These are phyloP conservation scores for Stephanodiscus triporus DNA, from an alignment of 108 stramenopile species.

Conservation along the genomic window DNA sequence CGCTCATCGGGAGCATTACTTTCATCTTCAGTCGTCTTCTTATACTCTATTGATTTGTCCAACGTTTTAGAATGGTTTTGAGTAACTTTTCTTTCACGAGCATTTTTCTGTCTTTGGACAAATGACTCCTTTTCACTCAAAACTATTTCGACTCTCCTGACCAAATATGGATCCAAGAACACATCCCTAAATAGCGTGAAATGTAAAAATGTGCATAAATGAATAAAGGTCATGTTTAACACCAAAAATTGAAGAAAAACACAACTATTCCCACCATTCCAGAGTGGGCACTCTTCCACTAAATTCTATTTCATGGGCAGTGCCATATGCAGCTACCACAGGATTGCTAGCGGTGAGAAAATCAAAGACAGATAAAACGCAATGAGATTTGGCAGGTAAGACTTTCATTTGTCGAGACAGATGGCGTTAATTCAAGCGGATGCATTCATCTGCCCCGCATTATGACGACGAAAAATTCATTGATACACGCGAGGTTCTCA, in stretches of 20 bases:
- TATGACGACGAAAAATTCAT: background rate
- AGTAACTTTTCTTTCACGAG: constrained; percentile 19
- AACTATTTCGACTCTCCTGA: constrained; percentile 68
- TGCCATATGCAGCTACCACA: constrained; percentile 88
- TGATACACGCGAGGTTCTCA: constrained; percentile 7
- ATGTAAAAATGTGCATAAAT: constrained; percentile 22
- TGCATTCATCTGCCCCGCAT: too few relatives aligned
- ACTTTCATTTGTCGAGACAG: background rate
- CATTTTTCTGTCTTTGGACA: constrained; percentile 41
- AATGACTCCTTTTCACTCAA: constrained; percentile 66
- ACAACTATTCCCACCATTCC: background rate
- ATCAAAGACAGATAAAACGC: background rate
- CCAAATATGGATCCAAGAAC: constrained; percentile 78
- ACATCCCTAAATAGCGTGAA: constrained; percentile 70
- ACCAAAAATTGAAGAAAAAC: background rate
- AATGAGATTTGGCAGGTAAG: background rate
- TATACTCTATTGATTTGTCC: constrained; percentile 8
- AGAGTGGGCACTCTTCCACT: constrained; percentile 50
- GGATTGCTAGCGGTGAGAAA: constrained; percentile 59
- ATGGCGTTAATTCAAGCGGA: background rate
- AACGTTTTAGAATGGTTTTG: background rate
- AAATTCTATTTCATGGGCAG: constrained; percentile 64
- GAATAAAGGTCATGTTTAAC: background rate
- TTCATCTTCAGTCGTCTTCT: constrained; percentile 17
- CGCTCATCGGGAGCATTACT: constrained; percentile 34